These are phyloP conservation scores for Poteriospumella lacustris DNA, from an alignment of 108 stramenopile species.

Conservation along the genomic window DNA sequence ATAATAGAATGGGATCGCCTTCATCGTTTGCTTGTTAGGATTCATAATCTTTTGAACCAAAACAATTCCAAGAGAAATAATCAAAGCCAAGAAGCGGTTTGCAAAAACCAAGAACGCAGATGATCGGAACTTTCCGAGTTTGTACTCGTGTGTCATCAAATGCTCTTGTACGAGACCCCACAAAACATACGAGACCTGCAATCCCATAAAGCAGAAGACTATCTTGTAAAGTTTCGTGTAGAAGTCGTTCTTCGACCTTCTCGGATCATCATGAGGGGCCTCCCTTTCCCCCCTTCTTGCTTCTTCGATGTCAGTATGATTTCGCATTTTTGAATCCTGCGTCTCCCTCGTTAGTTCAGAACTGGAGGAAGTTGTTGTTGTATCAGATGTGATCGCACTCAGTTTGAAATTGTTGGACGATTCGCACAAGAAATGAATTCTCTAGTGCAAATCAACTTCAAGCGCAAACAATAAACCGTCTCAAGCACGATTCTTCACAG, in stretches of 20 bases:
- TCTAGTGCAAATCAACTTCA: too few relatives aligned
- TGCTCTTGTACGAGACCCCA: constrained; percentile 52
- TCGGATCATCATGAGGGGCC: too few relatives aligned
- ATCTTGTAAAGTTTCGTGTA: constrained; percentile 13
- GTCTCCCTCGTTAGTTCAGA: too few relatives aligned
- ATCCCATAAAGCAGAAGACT: constrained; percentile 36
- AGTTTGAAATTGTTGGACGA: too few relatives aligned
- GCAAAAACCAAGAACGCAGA: constrained; percentile 47
- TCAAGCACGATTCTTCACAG: too few relatives aligned
- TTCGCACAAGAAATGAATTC: too few relatives aligned
- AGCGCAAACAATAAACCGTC: too few relatives aligned
- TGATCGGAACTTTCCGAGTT: constrained; percentile 38
- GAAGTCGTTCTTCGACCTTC: not conserved
- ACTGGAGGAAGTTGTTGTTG: too few relatives aligned
- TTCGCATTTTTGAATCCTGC: too few relatives aligned
- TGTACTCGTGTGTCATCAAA: constrained; percentile 23
- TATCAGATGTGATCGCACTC: too few relatives aligned
- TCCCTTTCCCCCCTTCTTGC: too few relatives aligned
- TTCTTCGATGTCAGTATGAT: too few relatives aligned
- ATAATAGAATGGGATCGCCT: constrained; percentile 35
- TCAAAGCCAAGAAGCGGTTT: constrained; percentile 45
- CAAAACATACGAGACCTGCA: constrained; percentile 49
- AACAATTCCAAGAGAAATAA: constrained; percentile 30
- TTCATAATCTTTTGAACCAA: not conserved
- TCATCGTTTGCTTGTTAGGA: not conserved